Percentiles rank a stretch among this genome's conserved stretches.
These are phyloP conservation scores for Exserohilum rostratum DNA, from an alignment of 2,329 filamentous ascomycete genomes.

Conservation along the genomic window DNA sequence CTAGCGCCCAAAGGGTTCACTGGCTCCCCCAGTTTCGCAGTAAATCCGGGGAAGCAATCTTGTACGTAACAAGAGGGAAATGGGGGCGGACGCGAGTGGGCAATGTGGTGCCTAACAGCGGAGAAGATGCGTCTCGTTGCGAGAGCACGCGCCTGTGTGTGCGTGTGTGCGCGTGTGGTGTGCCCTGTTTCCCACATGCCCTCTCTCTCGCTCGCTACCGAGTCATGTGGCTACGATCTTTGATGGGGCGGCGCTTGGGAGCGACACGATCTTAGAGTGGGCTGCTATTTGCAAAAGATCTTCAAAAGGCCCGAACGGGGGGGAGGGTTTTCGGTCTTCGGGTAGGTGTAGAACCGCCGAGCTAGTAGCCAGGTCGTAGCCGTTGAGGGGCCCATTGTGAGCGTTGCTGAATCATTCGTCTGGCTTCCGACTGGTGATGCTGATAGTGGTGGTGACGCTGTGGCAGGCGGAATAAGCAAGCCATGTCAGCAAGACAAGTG, in stretches of 20 bases:
- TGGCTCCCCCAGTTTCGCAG: background rate
- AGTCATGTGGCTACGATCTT: background rate
- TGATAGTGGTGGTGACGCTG: slow-evolving; percentile 1
- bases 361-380: background rate
- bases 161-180: no score
- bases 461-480: slow-evolving; percentile 7
- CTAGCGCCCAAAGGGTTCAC: background rate
- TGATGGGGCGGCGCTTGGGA: background rate
- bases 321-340: background rate
- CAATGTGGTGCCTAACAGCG: background rate
- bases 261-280: slow-evolving; percentile 8
- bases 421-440: background rate
- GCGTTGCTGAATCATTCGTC: background rate
- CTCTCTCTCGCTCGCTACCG: background rate
- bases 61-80: slow-evolving; percentile 6
- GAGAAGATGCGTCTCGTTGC: background rate
- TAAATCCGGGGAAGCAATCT: slow-evolving; percentile 13
- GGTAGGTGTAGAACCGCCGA: no score
- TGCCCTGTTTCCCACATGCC: no score
- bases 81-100: background rate
- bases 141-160: background rate
- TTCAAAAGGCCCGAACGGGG: slow-evolving; percentile 7
- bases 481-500: background rate
- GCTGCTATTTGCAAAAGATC: slow-evolving; percentile 10
- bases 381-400: background rate